Evolutionary conservation across 2,329 filamentous ascomycete species (phyloP), one percentile per base, ranked within the genome.

Genomic region (Nigrospora osmanthi): DNA sequence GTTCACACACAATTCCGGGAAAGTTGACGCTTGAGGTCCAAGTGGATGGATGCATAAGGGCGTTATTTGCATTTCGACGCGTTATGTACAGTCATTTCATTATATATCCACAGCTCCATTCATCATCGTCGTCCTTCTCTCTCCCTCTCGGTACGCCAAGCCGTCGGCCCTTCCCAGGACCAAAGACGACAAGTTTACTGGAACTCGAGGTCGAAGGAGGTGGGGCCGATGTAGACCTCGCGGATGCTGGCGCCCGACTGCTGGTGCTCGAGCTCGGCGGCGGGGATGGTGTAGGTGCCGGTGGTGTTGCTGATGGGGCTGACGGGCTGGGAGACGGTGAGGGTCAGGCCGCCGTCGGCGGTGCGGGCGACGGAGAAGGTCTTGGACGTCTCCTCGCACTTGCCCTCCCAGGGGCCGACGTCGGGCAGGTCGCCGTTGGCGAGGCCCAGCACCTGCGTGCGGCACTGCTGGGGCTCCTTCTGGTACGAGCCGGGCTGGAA

Each of bases 141-240:
- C 23, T 28, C 23, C 9, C 23, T 28, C 23, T 28, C 23, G 4
- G 23, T 10, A 10, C 4, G 23, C 23, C 4, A 6, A 6, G 23
- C 7, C 23, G 23, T 7, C 23, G 23, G 2, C 9, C 10, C 19
- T n/a, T n/a, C n/a, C n/a, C n/a, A n/a, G n/a, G n/a, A n/a, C n/a
- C n/a, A n/a, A n/a, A n/a, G n/a, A n/a, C n/a, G n/a, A n/a, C n/a
- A n/a, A n/a, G n/a, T n/a, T n/a, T n/a, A n/a, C 19, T 23, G 2
- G 34, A 28, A 42, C 16, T 42, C 32, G n/a, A 35, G 40, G 40
- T 34, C 28, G 40, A 42, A 42, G 40, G 34, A 16, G 30, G 33
- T 42, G 32, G 40, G 40, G 40, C 40, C 40, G n/a, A n/a, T 35
- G 40, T 42, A 42, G 40, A 42, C 40, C 40, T 42, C 30, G 10